These are phyloP conservation scores for Rhytidhysteron rufulum DNA, from an alignment of 2,329 filamentous ascomycete species.

Conservation along the genomic window DNA sequence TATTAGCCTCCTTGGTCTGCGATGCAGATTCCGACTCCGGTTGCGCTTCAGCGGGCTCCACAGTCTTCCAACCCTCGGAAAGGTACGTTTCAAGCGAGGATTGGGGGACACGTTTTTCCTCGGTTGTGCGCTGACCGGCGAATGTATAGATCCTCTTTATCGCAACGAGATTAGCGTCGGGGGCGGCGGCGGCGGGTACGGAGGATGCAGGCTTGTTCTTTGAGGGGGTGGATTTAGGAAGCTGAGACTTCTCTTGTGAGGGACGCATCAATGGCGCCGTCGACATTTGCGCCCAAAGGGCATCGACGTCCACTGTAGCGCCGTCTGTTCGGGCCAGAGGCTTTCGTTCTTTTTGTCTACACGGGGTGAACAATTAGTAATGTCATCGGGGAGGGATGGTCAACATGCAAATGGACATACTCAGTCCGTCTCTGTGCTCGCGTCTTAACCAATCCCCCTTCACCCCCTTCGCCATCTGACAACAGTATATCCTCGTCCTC, in stretches of 20 bases:
- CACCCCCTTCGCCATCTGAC: constrained; percentile 44
- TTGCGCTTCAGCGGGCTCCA: constrained; percentile 6
- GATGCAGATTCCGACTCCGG: not conserved
- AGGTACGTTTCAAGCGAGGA: constrained; percentile 25
- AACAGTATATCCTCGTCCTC: constrained; percentile 18
- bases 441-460: constrained; percentile 66
- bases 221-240: constrained; percentile 9
- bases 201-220: constrained; percentile 1
- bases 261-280: constrained; percentile 38
- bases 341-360: constrained; percentile 56
- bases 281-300: constrained; percentile 66
- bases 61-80: constrained; percentile 27
- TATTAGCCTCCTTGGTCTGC: not conserved
- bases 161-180: constrained; percentile 47
- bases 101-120: constrained; percentile 63
- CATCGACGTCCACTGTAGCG: constrained; percentile 68
- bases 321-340: constrained; percentile 52
- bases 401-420: too few species aligned
- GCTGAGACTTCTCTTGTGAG: not conserved
- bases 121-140: constrained; percentile 66
- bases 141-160: constrained; percentile 73
- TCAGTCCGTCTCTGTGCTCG: constrained; percentile 65
- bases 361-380: constrained; percentile 7
- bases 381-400: not conserved
- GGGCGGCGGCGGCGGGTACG: constrained; percentile 8